Evolutionary conservation across 169 alveolate genomes (phyloP), one percentile per base, ranked within the genome.

Genomic region (Babesia gibsoni): DNA sequence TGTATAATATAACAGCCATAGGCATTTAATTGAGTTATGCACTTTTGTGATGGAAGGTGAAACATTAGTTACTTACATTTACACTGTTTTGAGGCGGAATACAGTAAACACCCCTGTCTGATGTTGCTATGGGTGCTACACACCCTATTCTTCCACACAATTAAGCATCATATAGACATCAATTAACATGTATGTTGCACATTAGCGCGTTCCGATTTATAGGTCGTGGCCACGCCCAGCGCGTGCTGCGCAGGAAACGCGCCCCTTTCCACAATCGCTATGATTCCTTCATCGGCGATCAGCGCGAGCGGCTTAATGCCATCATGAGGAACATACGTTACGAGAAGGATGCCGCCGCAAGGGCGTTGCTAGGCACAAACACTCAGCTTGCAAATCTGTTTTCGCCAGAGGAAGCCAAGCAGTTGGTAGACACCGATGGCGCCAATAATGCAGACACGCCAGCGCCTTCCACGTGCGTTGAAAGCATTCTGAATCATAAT

Each of bases 141-240:
- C n/a, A n/a, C n/a, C n/a, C n/a, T n/a, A n/a, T n/a, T n/a, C n/a
- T n/a, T n/a, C n/a, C n/a, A n/a, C n/a, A n/a, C n/a, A n/a, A n/a
- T n/a, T n/a, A n/a, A n/a, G n/a, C n/a, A n/a, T n/a, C n/a, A n/a
- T n/a, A n/a, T n/a, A n/a, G n/a, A n/a, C n/a, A n/a, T n/a, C n/a
- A n/a, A n/a, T n/a, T n/a, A n/a, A n/a, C n/a, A 18, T 7, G 37
- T n/a, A 61, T 61, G 72, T 35, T 61, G 2, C 43, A 36, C 12
- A 4, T 27, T 5, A 43, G 59, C 52, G n/a, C 35, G 7, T 45
- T 29, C 20, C 45, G 22, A 4, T 48, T 61, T 20, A 49, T 48
- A n/a, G 72, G 52, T n/a, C 53, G 79, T 18, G 88, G 88, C 25
- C 83, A 79, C 70, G 72, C 37, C 14, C 67, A 69, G 54, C 68